Conservation (phyloP, 345 rosid genomes). For the Arabis hirsuta region DNA sequence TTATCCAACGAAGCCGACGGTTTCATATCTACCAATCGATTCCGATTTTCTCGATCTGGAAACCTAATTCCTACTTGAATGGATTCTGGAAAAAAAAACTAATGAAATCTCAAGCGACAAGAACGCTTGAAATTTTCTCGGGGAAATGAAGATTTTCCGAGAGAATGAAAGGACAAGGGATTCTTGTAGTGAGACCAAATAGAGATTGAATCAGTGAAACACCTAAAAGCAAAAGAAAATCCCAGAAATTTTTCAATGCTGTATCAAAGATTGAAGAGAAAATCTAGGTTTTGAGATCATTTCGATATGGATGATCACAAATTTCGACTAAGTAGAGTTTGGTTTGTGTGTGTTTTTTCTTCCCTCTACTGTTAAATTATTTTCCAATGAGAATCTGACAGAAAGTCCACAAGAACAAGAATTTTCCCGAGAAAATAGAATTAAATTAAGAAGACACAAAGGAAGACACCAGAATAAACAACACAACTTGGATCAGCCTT, state of each 20-base stretch:
- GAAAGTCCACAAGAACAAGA: slow-evolving; percentile 21
- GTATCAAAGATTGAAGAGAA: not conserved
- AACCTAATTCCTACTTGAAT: slow-evolving; percentile 9
- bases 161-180: too few relatives aligned
- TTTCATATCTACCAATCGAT: slow-evolving; percentile 3
- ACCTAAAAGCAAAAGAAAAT: not conserved
- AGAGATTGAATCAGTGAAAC: not conserved
- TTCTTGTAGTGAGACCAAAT: too few relatives aligned
- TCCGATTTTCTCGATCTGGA: not conserved
- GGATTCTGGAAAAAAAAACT: not conserved
- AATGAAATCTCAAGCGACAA: too few relatives aligned
- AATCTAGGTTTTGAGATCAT: slow-evolving; percentile 9
- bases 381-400: slow-evolving; percentile 32
- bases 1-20: slow-evolving; percentile 49
- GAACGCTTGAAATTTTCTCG: too few relatives aligned
- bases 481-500: not conserved
- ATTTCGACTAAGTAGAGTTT: not conserved
- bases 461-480: not conserved
- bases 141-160: too few relatives aligned
- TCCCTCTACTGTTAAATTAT: not conserved
- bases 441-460: slow-evolving; percentile 13
- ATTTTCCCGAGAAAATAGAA: slow-evolving; percentile 22
- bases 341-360: not conserved
- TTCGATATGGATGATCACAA: not conserved
- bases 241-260: not conserved